These are phyloP conservation scores for Dalechampia spathulata DNA, from an alignment of 441 rosid species.

Conservation along the genomic window DNA sequence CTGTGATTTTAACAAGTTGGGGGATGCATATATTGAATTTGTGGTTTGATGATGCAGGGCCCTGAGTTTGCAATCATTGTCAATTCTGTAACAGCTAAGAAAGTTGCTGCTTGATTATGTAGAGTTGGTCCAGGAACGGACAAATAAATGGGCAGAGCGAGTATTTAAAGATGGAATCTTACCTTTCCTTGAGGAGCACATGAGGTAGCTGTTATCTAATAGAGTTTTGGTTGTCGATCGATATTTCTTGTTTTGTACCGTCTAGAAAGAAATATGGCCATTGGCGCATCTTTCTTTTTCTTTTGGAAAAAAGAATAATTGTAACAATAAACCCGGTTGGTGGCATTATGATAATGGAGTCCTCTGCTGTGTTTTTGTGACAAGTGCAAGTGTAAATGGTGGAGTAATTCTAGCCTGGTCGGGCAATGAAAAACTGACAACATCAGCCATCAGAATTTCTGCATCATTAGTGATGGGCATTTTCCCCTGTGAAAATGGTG, in stretches of 20 bases:
- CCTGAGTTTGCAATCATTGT: conserved; percentile 90
- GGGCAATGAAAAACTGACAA: no score
- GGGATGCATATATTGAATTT: not conserved
- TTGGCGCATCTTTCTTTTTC: not conserved
- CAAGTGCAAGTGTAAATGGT: no score
- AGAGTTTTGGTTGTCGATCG: conserved; percentile 22
- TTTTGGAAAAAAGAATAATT: not conserved
- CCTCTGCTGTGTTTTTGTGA: not conserved
- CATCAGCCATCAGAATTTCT: no score
- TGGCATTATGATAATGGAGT: not conserved
- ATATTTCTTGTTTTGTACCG: not conserved
- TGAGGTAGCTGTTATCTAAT: conserved; percentile 16
- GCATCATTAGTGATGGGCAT: no score
- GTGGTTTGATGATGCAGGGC: conserved; percentile 46
- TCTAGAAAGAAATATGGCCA: conserved; percentile 7
- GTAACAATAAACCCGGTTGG: not conserved
- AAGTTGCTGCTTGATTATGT: conserved; percentile 67
- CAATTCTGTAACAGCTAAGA: conserved; percentile 85
- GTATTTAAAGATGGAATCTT: conserved; percentile 20
- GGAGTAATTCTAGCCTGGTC: no score
- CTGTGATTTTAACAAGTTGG: not conserved
- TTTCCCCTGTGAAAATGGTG: no score
- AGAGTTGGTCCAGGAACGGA: not conserved
- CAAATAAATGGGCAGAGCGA: conserved; percentile 22
- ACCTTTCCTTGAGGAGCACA: conserved; percentile 9